phyloP scores from a whole-genome alignment of 2,329 filamentous ascomycete species.

The Mycosphaerelloides madeirae region DNA sequence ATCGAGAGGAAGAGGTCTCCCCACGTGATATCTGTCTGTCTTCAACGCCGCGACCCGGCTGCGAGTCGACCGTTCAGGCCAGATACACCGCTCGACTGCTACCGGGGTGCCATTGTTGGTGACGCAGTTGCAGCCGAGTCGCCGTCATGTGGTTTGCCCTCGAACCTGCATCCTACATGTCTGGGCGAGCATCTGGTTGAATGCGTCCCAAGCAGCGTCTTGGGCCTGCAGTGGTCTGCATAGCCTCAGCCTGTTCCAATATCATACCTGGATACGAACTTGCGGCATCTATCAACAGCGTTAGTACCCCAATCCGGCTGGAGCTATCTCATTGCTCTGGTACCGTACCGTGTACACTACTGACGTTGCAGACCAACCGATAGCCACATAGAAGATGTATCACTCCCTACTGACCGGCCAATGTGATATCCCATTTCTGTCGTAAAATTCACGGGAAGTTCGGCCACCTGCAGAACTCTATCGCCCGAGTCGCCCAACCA shows the following conservation, averaged over 20 bases:
- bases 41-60: background rate
- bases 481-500: constrained; percentile 13
- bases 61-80: background rate
- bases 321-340: background rate
- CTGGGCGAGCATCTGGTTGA: background rate
- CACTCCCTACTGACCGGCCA: background rate
- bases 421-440: background rate
- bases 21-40: background rate
- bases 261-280: background rate
- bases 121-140: background rate
- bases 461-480: constrained; percentile 13
- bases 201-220: background rate
- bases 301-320: background rate
- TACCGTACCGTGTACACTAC: background rate
- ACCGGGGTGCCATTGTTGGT: background rate
- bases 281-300: background rate
- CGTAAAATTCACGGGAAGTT: background rate
- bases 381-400: background rate
- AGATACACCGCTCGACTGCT: background rate
- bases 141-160: constrained; percentile 7
- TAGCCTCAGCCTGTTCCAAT: background rate
- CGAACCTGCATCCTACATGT: background rate
- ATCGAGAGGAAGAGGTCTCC: background rate
- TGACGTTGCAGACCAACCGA: background rate
- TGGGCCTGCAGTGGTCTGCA: constrained; percentile 3